Base-by-base conservation (phyloP, 2,329 filamentous ascomycete genomes). In the Colletotrichum tofieldiae region DNA sequence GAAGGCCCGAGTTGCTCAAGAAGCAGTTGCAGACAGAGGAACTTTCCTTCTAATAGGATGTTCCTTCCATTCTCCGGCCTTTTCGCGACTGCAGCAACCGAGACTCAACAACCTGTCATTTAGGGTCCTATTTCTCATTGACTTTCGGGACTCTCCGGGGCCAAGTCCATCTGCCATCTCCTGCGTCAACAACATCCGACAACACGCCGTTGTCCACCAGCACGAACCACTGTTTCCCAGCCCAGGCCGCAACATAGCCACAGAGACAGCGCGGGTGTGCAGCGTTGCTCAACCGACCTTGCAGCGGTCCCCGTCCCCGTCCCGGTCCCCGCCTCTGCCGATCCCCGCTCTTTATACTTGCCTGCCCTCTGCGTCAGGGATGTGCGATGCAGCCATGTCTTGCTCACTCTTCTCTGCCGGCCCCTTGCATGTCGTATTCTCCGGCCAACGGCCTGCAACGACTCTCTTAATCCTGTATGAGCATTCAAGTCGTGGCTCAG, bases 301-400 rank as follows among this genome's bases (percentile, higher is more conserved):
- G 68, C 64, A 71, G 67, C 67, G 47, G 55, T 56, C 68, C 26
- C 65, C 37, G 43, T 71, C 23, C 56, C 60, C 60, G 65, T 54
- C 65, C 23, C 62, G 5, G 35, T 37, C 35, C 35, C 65, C 65
- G 55, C 54, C 43, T 54, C 14, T 68, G 43, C 58, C 58, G 58
- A 47, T 37, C 56, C 51, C 69, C 69, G 43, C 69, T 68, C 43
- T 63, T 59, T 23, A 59, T 29, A 23, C 29, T 58, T 37, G 54
- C 62, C 61, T 64, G 43, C 52, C 54, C 20, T 29, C 14, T 23
- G 35, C 16, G 64, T 51, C 68, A 71, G 56, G 64, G 68, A 62
- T 71, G 64, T 70, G 67, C 43, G 45, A 59, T 66, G 62, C 52
- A 66, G 65, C 45, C 41, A 49, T 66, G 43, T 52, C 54, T 51